Conservation (phyloP, 768 basidiomycete genomes). For the Naganishia kalamii region DNA sequence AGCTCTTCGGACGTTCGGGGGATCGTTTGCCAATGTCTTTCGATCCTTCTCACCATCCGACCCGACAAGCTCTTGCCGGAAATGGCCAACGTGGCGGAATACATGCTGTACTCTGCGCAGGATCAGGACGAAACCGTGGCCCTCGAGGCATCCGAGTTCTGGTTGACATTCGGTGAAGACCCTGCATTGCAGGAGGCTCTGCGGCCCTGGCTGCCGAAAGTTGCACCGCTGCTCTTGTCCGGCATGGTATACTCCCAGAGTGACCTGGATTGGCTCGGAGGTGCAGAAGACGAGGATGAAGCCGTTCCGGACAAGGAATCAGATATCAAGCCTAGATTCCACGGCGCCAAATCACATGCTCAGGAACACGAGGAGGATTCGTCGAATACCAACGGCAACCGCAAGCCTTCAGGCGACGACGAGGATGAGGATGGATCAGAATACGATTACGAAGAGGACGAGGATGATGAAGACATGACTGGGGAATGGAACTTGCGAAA, state of each 20-base stretch:
- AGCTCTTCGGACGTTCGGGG: slow-evolving; percentile 87
- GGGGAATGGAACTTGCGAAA: slow-evolving; percentile 99
- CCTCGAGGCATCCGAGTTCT: slow-evolving; percentile 98
- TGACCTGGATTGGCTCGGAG: slow-evolving; percentile 90
- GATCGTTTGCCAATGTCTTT: slow-evolving; percentile 91
- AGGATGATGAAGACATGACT: slow-evolving; percentile 92
- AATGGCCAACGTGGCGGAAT: slow-evolving; percentile 89
- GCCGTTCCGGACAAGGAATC: slow-evolving; percentile 82
- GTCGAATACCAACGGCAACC: not conserved
- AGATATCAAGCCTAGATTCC: slow-evolving; percentile 94
- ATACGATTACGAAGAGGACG: slow-evolving; percentile 78
- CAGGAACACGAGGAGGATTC: slow-evolving; percentile 56
- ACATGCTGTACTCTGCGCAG: slow-evolving; percentile 97
- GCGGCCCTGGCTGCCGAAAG: slow-evolving; percentile 77
- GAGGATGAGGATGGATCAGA: slow-evolving; percentile 63
- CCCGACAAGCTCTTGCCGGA: slow-evolving; percentile 96
- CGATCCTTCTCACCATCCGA: slow-evolving; percentile 81
- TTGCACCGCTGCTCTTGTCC: slow-evolving; percentile 88
- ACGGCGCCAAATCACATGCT: slow-evolving; percentile 76
- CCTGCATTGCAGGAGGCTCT: slow-evolving; percentile 76
- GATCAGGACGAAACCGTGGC: slow-evolving; percentile 93
- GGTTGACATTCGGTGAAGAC: slow-evolving; percentile 97
- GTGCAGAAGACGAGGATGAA: slow-evolving; percentile 76
- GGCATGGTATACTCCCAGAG: slow-evolving; percentile 97
- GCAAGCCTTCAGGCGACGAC: slow-evolving; percentile 45